Percentiles rank a stretch among this genome's conserved stretches.
phyloP scores from a whole-genome alignment of 2,329 filamentous ascomycete genomes.

The Beauveria bassiana region DNA sequence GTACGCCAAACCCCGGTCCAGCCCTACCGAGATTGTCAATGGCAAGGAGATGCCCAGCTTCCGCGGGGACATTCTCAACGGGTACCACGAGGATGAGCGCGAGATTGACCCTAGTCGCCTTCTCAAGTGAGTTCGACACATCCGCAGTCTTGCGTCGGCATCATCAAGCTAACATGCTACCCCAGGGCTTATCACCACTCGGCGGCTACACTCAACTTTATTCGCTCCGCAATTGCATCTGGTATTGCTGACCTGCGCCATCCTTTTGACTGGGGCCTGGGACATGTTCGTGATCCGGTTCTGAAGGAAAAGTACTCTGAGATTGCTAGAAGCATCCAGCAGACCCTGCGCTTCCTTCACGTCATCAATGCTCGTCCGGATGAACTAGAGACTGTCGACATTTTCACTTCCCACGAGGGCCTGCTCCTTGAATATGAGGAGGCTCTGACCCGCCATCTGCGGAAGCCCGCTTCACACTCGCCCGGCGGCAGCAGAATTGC shows the following conservation, averaged over 20 bases:
- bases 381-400: slow-evolving; percentile 82
- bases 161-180: slow-evolving; percentile 2
- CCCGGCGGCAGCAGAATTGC: slow-evolving; percentile 18
- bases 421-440: slow-evolving; percentile 93
- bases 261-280: slow-evolving; percentile 89
- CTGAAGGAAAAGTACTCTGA: slow-evolving; percentile 79
- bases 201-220: slow-evolving; percentile 87
- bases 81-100: slow-evolving; percentile 67
- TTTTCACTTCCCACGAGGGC: slow-evolving; percentile 94
- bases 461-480: slow-evolving; percentile 45
- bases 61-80: slow-evolving; percentile 92
- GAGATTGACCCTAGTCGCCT: slow-evolving; percentile 76
- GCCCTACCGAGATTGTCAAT: slow-evolving; percentile 73
- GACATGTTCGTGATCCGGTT: slow-evolving; percentile 76
- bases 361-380: slow-evolving; percentile 83
- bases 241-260: slow-evolving; percentile 92
- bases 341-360: slow-evolving; percentile 88
- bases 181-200: slow-evolving; percentile 89
- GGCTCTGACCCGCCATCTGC: slow-evolving; percentile 68
- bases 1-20: slow-evolving; percentile 92
- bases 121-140: slow-evolving; percentile 48
- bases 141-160: neutral
- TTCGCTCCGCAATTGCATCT: slow-evolving; percentile 73
- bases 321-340: slow-evolving; percentile 80
- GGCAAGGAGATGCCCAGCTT: slow-evolving; percentile 82